Evolutionary conservation across 371 early-diverging fungal genomes (phyloP).

Genomic region (Zopfochytrium polystomum): DNA sequence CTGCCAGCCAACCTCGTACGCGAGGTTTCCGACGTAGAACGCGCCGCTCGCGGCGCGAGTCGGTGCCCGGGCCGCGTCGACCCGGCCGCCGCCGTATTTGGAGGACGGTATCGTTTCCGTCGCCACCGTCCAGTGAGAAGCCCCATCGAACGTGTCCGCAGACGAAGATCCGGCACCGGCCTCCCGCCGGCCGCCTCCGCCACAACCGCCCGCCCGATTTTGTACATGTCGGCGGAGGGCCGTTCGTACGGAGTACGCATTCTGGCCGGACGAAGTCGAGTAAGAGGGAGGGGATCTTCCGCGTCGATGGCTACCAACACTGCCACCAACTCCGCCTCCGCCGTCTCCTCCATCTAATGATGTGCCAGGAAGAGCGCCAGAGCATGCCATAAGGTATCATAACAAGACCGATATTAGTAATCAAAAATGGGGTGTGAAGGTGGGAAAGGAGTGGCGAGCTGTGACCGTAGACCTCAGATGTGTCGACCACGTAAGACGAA

Average conservation of each 20-base stretch:
- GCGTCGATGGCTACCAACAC: not conserved
- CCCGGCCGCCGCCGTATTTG: constrained; percentile 5
- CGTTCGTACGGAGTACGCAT: constrained; percentile 32
- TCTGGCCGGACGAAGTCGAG: constrained; percentile 6
- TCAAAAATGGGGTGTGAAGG: too few species aligned
- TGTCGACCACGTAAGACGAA: too few species aligned
- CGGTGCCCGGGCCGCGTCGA: not conserved
- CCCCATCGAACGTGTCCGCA: constrained; percentile 11
- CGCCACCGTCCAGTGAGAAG: too few species aligned
- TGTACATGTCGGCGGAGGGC: not conserved
- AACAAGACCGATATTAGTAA: too few species aligned
- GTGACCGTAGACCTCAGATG: too few species aligned
- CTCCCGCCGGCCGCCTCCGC: constrained; percentile 14
- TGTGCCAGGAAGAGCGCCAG: too few species aligned
- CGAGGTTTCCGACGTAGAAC: constrained; percentile 52
- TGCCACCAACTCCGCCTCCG: too few species aligned
- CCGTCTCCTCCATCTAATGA: too few species aligned
- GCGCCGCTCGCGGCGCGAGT: constrained; percentile 30
- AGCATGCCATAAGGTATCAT: too few species aligned
- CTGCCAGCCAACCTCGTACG: constrained; percentile 45
- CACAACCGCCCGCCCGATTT: not conserved
- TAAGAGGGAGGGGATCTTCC: constrained; percentile 14
- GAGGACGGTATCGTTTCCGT: too few species aligned
- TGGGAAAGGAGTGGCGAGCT: too few species aligned
- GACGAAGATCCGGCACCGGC: constrained; percentile 17